These are phyloP conservation scores for Porogramme epimiltina DNA, from an alignment of 1,284 basidiomycete species.

Conservation along the genomic window DNA sequence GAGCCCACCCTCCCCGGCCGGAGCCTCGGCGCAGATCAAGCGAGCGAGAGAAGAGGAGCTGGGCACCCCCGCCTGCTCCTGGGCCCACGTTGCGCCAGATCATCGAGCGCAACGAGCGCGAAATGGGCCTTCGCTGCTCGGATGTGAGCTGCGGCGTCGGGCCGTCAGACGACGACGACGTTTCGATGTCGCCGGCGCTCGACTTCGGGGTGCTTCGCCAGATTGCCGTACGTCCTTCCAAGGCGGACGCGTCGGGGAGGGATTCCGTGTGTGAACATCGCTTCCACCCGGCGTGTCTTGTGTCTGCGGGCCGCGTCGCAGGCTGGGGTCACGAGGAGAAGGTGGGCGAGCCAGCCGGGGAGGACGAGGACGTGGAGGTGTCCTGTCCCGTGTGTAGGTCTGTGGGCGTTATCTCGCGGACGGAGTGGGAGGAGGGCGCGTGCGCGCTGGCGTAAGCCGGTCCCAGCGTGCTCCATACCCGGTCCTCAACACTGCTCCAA, in stretches of 20 bases:
- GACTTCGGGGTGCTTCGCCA: slow-evolving; percentile 40
- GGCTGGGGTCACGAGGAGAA: slow-evolving; percentile 54
- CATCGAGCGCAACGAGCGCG: slow-evolving; percentile 64
- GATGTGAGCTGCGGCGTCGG: slow-evolving; percentile 73
- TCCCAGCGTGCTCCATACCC: background rate
- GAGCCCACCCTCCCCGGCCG: background rate
- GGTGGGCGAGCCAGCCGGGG: slow-evolving; percentile 31
- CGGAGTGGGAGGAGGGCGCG: slow-evolving; percentile 62
- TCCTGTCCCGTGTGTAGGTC: slow-evolving; percentile 69
- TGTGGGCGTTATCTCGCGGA: slow-evolving; percentile 54
- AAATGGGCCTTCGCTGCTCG: slow-evolving; percentile 67
- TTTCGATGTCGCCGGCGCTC: slow-evolving; percentile 26
- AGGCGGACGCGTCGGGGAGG: slow-evolving; percentile 19
- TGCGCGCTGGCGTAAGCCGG: slow-evolving; percentile 28
- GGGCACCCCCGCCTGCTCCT: slow-evolving; percentile 40
- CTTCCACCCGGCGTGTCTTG: slow-evolving; percentile 73
- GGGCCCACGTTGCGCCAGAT: slow-evolving; percentile 61
- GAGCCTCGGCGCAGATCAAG: slow-evolving; percentile 7
- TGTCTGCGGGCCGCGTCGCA: slow-evolving; percentile 72
- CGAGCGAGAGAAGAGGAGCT: slow-evolving; percentile 29
- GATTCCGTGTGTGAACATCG: slow-evolving; percentile 54
- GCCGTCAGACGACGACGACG: slow-evolving; percentile 74
- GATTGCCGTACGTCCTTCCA: slow-evolving; percentile 42
- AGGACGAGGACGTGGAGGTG: slow-evolving; percentile 51
- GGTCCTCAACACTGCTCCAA: background rate